Base-by-base conservation (phyloP, 1,139 yeast genomes). In the Geotrichum citri-aurantii region DNA sequence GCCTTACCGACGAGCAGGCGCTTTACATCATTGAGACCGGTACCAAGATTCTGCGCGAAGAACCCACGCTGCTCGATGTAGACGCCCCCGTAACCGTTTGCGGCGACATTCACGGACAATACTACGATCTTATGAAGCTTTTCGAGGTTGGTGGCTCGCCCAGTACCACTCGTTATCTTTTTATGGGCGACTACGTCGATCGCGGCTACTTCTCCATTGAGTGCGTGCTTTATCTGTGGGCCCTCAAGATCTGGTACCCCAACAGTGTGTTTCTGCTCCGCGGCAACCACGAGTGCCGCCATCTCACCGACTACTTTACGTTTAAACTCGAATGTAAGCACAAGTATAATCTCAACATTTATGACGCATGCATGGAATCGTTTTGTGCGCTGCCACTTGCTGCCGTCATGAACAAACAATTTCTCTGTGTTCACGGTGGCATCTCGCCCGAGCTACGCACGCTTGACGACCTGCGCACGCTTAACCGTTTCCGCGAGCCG, bases 361-460 rank as follows among this genome's bases (percentile, higher is more conserved):
- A 91, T 71, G 88, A 87, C 61, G 88, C 85, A 44, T 84, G 92
- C 65, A 80, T 93, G 71, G 77, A 78, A 44, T 87, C 96, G 7
- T 93, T 93, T 73, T 90, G 91, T 70, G 84, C 95, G 1, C 77
- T 93, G 62, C 98, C 99, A 1, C 78, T 93, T 65, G 97, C 96
- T 1, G 98, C 98, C 0, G 78, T 93, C 46, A 88, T 93, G 95
- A 92, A 92, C 75, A 85, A 86, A 64, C 98, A 93, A 73, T 92
- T 93, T 67, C 86, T 93, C 71, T 93, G 99, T 74, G 96, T 92
- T 55, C 99, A 92, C 71, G 99, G 98, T 58, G 98, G 98, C n/a
- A 78, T 92, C 24, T 88, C 96, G 14, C 97, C 97, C 2, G 95
- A 90, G 59, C 76, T 92, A 64, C 81, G 79, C 61, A 77, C 85